Evolutionary conservation across 805 yeast species (phyloP), one percentile per base, ranked within the genome.

Genomic region (Osmozyma mogii): DNA sequence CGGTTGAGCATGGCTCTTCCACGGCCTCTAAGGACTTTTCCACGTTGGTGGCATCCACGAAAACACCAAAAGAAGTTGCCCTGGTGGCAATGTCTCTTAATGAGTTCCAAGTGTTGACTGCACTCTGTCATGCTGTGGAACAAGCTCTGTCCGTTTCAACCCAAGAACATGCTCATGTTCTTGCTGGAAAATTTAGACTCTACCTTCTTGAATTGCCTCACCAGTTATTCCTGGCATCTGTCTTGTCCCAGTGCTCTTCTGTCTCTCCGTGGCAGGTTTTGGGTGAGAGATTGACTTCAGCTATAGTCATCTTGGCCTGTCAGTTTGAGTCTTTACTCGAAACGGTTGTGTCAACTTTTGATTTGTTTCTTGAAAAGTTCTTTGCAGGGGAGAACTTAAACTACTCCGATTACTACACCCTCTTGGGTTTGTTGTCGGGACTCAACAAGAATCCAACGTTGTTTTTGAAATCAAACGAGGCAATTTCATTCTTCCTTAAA

Each of bases 31-130:
- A 28, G 37, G 17, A 18, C 6, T 15, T 14, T 15, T 18, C 27
- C 15, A 14, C 8, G 9, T 11, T 12, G 6, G 10, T 21, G n/a
- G 12, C n/a, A 10, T 9, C 14, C 6, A 14, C 15, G 8, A 15
- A 10, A 12, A 18, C 15, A n/a, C 12, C 33, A 3, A 9, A 18
- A 3, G 13, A 15, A 12, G 38, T 56, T 19, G 44, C 58, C 4
- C 34, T 54, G 4, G 63, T 67, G 11, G 69, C 72, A 10, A 58
- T 72, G 35, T 53, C 72, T 2, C 52, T 61, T 22, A 70, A 66
- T 34, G 81, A 76, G 45, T 61, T 63, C 34, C 82, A 78, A 38
- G 65, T 70, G 4, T 55, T 78, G 35, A 40, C 70, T 25, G 81
- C 84, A 1, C 51, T 80, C 16, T 72, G 79, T 36, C 42, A 29